A percentile compares a stretch with the other conserved stretches of the same genome.
Evolutionary conservation across 345 rosid species (phyloP).

Genomic region (Alliaria petiolata): DNA sequence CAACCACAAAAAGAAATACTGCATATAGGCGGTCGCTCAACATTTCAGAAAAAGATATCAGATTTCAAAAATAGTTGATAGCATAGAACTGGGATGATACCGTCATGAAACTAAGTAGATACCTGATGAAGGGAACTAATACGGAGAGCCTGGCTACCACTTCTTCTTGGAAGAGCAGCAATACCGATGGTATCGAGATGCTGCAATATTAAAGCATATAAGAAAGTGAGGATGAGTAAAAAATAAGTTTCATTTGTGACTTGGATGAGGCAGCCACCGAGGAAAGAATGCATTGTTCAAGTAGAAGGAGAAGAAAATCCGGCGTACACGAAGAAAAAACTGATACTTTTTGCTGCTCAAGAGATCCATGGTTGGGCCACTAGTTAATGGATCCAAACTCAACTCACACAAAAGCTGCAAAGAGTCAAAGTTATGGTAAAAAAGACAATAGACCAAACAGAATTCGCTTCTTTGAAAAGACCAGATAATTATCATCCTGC

Average conservation of each 20-base stretch:
- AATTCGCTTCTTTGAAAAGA: not conserved
- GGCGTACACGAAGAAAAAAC: constrained; percentile 67
- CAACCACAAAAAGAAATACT: too few species aligned
- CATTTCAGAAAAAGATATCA: not conserved
- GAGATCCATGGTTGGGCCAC: constrained; percentile 83
- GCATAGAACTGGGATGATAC: not conserved
- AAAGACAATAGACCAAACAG: not conserved
- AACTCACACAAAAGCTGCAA: constrained; percentile 81
- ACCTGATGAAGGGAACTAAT: constrained; percentile 99
- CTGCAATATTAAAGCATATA: constrained; percentile 36
- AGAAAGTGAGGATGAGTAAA: not conserved
- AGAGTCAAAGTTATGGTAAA: constrained; percentile 16
- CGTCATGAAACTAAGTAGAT: not conserved
- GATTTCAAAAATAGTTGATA: not conserved
- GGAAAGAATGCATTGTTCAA: not conserved
- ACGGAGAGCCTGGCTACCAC: constrained; percentile 74
- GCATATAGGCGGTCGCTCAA: not conserved
- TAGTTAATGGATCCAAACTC: constrained; percentile 78
- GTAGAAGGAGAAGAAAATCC: constrained; percentile 3
- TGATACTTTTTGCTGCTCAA: constrained; percentile 76
- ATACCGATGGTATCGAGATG: constrained; percentile 83
- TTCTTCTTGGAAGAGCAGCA: constrained; percentile 87
- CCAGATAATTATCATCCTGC: not conserved
- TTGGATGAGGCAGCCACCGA: not conserved
- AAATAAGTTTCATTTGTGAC: not conserved